phyloP scores from a whole-genome alignment of 345 rosid species.

The Bretschneidera sinensis region DNA sequence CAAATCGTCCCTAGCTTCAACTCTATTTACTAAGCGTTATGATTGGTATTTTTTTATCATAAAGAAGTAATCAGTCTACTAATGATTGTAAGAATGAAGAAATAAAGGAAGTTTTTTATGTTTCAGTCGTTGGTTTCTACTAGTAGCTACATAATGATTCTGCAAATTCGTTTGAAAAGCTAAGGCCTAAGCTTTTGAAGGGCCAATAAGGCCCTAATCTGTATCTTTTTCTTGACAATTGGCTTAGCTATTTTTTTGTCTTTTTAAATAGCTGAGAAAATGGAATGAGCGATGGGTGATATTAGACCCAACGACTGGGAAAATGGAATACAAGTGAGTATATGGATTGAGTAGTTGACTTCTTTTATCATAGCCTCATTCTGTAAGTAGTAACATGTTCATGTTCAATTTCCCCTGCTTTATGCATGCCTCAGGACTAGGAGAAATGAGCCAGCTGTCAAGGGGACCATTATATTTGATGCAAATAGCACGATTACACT shows the following conservation, averaged over 20 bases:
- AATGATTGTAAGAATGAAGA: too few relatives aligned
- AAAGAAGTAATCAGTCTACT: too few relatives aligned
- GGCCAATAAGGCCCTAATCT: too few relatives aligned
- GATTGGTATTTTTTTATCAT: too few relatives aligned
- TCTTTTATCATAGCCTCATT: conserved; percentile 8
- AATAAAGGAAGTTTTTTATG: too few relatives aligned
- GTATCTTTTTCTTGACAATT: background rate
- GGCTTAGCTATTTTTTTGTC: background rate
- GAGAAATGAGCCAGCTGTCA: conserved; percentile 82
- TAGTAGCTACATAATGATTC: too few relatives aligned
- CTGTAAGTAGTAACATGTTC: background rate
- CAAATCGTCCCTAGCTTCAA: background rate
- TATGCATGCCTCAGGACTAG: conserved; percentile 48
- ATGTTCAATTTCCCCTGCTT: background rate
- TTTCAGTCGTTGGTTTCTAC: too few relatives aligned
- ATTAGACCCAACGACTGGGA: conserved; percentile 93
- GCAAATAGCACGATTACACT: conserved; percentile 79
- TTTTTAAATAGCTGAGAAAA: conserved; percentile 64
- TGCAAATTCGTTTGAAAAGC: too few relatives aligned
- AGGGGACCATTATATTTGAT: conserved; percentile 77
- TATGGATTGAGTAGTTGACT: conserved; percentile 5
- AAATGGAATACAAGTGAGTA: conserved; percentile 91
- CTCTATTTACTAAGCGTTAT: background rate
- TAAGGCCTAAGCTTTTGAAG: too few relatives aligned
- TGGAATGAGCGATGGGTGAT: conserved; percentile 99